Conservation (phyloP, 73 alveolate genomes). For the Strombidium stylifer region DNA sequence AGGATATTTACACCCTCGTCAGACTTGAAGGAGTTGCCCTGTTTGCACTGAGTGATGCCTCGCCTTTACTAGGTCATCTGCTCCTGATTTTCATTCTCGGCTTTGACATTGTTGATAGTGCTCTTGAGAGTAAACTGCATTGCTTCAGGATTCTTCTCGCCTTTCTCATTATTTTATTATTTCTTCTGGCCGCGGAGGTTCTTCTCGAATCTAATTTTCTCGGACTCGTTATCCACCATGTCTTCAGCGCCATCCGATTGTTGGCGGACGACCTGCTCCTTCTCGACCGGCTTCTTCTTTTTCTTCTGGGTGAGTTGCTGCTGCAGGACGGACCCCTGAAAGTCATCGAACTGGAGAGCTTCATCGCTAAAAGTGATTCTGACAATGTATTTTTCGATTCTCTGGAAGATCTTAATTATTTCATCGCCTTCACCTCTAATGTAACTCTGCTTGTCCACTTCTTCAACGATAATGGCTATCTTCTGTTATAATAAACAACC, state of each 20-base stretch:
- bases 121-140: background rate
- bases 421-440: slow-evolving; percentile 60
- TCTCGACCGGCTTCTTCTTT: too few species aligned
- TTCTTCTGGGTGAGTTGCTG: background rate
- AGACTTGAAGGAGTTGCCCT: slow-evolving; percentile 44
- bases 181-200: background rate
- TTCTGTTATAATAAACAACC: too few species aligned
- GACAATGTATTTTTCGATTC: slow-evolving; percentile 20
- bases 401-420: slow-evolving; percentile 12
- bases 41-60: too few species aligned
- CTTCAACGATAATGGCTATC: too few species aligned
- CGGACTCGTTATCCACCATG: too few species aligned
- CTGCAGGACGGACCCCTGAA: background rate
- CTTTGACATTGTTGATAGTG: background rate
- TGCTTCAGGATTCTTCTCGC: background rate
- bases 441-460: too few species aligned
- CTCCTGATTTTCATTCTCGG: background rate
- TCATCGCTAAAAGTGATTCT: slow-evolving; percentile 30
- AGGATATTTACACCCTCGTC: slow-evolving; percentile 67
- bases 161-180: background rate
- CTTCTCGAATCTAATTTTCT: too few species aligned
- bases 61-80: background rate
- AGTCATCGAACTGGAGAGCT: slow-evolving; percentile 26
- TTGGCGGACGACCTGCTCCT: too few species aligned
- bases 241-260: too few species aligned